These are phyloP conservation scores for Abortiporus biennis DNA, from an alignment of 1,284 basidiomycete genomes.

Conservation along the genomic window DNA sequence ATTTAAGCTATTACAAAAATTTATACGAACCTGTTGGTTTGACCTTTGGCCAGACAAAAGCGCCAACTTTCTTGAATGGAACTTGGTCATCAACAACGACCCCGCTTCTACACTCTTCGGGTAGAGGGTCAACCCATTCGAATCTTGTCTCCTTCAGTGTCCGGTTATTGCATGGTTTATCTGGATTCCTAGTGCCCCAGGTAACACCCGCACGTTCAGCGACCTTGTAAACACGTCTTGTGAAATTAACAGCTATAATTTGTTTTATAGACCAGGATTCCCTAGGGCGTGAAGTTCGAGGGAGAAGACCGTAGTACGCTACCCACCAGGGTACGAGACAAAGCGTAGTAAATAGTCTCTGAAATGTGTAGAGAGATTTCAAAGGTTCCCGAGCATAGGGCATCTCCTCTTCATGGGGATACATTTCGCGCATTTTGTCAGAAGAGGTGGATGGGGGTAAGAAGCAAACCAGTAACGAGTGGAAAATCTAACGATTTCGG, in stretches of 20 bases:
- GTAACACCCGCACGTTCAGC: conserved; percentile 49
- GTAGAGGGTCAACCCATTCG: conserved; percentile 39
- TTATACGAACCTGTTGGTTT: conserved; percentile 17
- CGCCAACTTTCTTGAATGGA: conserved; percentile 37
- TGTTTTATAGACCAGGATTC: conserved; percentile 42
- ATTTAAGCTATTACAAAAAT: neutral
- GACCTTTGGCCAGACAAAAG: conserved; percentile 41
- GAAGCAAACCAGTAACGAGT: too few relatives aligned
- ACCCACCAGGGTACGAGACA: conserved; percentile 39
- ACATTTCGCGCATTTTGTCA: too few relatives aligned
- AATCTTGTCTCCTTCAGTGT: conserved; percentile 40
- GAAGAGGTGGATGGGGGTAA: too few relatives aligned
- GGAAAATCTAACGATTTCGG: too few relatives aligned
- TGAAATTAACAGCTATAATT: conserved; percentile 44
- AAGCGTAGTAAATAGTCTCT: conserved; percentile 39
- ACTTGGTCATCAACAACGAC: conserved; percentile 33
- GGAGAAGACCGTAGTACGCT: conserved; percentile 33
- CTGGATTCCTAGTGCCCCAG: conserved; percentile 41
- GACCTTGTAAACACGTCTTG: conserved; percentile 41
- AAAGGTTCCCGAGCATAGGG: conserved; percentile 39
- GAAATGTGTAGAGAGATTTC: conserved; percentile 40
- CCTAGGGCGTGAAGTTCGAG: conserved; percentile 36
- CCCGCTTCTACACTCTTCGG: conserved; percentile 32
- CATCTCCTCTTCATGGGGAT: conserved; percentile 20
- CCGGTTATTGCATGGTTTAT: conserved; percentile 21